Evolutionary conservation across 2,329 filamentous ascomycete species (phyloP), one percentile per base, ranked within the genome.

Genomic region (Apiospora rasikravindrae): DNA sequence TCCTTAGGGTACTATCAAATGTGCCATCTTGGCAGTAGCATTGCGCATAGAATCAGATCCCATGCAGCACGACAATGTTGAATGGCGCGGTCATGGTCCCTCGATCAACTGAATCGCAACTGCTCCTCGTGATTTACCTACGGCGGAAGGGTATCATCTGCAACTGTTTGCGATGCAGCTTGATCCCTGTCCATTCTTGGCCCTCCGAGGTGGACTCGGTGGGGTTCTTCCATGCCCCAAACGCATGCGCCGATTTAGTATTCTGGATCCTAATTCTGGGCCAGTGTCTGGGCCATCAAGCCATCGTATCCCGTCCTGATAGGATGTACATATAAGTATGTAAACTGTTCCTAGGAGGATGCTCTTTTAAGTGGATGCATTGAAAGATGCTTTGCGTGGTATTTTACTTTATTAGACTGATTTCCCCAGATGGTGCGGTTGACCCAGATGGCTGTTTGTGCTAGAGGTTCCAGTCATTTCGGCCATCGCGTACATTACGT

Each of bases 121-220:
- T 71, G 69, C 70, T 74, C 75, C 77, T 76, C 77, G 77, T 79
- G 77, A 79, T 77, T 77, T 74, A 75, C 75, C 75, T 33, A 64
- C 29, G 14, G 53, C 53, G 33, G 29, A 37, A 40, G 29, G 29
- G 29, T 37, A 64, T 64, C 53, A 64, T 29, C 53, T 64, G 53
- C 53, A 37, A 64, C 53, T 37, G 33, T 29, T 37, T 64, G 53
- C 53, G 53, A 64, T 64, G 29, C 53, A 64, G 53, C 53, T n/a
- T 37, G 33, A 51, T 33, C 45, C 53, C 29, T 37, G 19, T 26
- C 49, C 8, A 51, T 26, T 13, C 49, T 51, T 64, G 53, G 26
- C 19, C 53, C 53, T 64, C n/a, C 33, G 16, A 37, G 11, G n/a
- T 24, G n/a, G 7, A 49, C n/a, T 51, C n/a, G 49, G n/a, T n/a